phyloP scores from a whole-genome alignment of 2,329 filamentous ascomycete species.

The Arthrobotrys sphaeroides region DNA sequence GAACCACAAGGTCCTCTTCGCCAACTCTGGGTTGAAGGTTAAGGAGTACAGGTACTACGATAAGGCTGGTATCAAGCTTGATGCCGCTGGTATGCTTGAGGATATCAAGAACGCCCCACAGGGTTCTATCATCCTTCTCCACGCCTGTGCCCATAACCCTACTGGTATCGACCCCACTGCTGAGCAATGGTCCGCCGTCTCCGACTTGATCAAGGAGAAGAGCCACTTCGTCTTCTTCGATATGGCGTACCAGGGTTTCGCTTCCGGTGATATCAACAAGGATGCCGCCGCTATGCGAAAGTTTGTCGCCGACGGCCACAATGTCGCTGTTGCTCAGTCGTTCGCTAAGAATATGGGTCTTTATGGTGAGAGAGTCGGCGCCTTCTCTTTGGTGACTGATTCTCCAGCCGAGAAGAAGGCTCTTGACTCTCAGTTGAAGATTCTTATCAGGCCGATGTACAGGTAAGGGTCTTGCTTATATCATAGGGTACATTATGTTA shows the following conservation, averaged over 20 bases:
- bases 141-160: slow-evolving; percentile 97
- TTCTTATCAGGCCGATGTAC: slow-evolving; percentile 96
- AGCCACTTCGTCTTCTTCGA: slow-evolving; percentile 98
- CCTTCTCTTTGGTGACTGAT: slow-evolving; percentile 93
- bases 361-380: slow-evolving; percentile 94
- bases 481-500: too few species aligned
- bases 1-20: slow-evolving; percentile 98
- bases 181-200: slow-evolving; percentile 93
- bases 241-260: slow-evolving; percentile 96
- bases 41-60: slow-evolving; percentile 94
- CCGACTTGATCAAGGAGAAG: slow-evolving; percentile 76
- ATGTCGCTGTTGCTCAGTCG: slow-evolving; percentile 69
- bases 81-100: slow-evolving; percentile 86
- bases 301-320: slow-evolving; percentile 76
- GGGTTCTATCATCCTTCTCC: slow-evolving; percentile 85
- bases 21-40: slow-evolving; percentile 81
- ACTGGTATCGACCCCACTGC: slow-evolving; percentile 94
- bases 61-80: slow-evolving; percentile 85
- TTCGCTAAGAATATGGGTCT: slow-evolving; percentile 93
- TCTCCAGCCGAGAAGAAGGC: slow-evolving; percentile 70
- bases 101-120: slow-evolving; percentile 76
- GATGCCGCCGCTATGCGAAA: slow-evolving; percentile 94
- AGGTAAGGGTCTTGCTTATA: slow-evolving; percentile 62
- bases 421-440: slow-evolving; percentile 86
- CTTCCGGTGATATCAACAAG: slow-evolving; percentile 83